Evolutionary conservation across 1,284 basidiomycete genomes (phyloP), one percentile per base, ranked within the genome.

Genomic region (Cutaneotrichosporon spelunceum): DNA sequence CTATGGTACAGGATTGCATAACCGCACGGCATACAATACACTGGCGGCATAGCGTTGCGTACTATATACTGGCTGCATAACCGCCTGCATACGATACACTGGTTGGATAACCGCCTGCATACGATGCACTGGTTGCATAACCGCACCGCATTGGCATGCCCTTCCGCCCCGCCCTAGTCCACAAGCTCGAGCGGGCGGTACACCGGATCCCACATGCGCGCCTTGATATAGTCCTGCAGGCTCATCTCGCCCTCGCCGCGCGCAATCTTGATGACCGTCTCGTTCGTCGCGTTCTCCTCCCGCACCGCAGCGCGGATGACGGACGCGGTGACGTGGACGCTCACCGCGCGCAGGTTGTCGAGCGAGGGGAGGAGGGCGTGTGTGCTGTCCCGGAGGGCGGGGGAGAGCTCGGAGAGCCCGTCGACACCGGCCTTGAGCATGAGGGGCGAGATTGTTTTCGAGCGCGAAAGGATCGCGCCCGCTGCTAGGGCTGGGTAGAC

Each of bases 221-320:
- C 69, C 66, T 64, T 70, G 64, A 79, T 77, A 54, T 70, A 75
- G 26, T 76, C 72, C 62, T 78, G 75, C 16, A 79, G 67, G 27
- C 56, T 62, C 50, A 70, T 56, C 3, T 64, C 67, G n/a, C 60
- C 68, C 56, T 77, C 57, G 23, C 74, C 77, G 19, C 11, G 7
- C 9, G 74, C 77, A 14, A 77, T 66, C 60, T 70, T 67, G 57
- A 75, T 68, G 2, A 72, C 74, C 53, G 66, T 63, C 60, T 75
- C 66, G 62, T 78, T 75, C 52, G 64, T 63, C 8, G 76, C 62
- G 59, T 76, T 76, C 7, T 87, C 88, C 73, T 93, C 90, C 57
- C 84, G 81, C 29, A 90, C 84, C 0, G 90, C 89, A 64, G 88
- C 85, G 71, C 89, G 84, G 9, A 88, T 87, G 8, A 93, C 90